Base-by-base conservation (phyloP, 2,329 filamentous ascomycete genomes). In the Rugonectria rugulosa region DNA sequence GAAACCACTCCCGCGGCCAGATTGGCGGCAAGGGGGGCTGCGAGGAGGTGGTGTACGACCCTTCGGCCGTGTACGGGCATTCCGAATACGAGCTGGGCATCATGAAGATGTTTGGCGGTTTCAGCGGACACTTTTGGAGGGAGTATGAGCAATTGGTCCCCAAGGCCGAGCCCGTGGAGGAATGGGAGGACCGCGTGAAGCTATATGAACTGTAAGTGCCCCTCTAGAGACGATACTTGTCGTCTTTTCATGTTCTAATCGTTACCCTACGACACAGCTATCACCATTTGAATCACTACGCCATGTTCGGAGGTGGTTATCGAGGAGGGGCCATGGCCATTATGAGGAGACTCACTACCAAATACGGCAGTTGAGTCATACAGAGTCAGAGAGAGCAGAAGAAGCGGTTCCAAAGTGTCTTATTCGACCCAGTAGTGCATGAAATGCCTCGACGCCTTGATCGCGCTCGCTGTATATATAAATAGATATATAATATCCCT, bases 21-120 rank as follows among this genome's bases (percentile, higher is more conserved):
- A 88, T 96, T 47, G 79, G 79, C 0, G 80, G 78, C 2, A 65
- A 70, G 26, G 79, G 80, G 0, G 80, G 77, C 1, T 75, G 80
- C 0, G 90, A 93, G 62, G 88, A 92, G 61, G 85, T 97, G 1
- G 85, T 96, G 1, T 97, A 87, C 69, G 94, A 97, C 69, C 87
- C 92, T 0, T 89, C 88, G 2, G 83, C 86, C 36, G 90, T 89
- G 60, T 97, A 96, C 69, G 91, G 88, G 2, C 93, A 97, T 71
- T 89, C 83, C 2, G 94, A 98, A 77, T 97, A 88, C 72, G 94
- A 97, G 64, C 77, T 96, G 47, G 94, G 94, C 1, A 97, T 96
- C 63, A 97, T 97, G 92, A 85, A 83, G 46, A 96, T 97, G 92
- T 98, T 97, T 81, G 93, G 93, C 0, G 94, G 94, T 0, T 97